Percentiles rank a stretch among this genome's conserved stretches.
phyloP scores from a whole-genome alignment of 148 eudicot species.

The Amaranthus hypochondriacus region DNA sequence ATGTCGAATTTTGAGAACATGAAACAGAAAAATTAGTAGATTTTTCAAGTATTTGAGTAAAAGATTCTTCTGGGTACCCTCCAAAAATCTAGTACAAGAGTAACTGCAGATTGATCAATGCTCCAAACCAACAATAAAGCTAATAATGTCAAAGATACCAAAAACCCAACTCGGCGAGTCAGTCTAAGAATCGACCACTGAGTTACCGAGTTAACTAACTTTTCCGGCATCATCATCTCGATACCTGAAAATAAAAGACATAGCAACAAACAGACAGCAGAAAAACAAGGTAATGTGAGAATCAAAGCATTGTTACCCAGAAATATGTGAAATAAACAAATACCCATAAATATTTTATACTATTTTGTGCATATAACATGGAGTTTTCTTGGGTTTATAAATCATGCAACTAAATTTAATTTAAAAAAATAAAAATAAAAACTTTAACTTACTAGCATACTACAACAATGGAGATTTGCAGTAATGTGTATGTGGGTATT shows the following conservation, averaged over 20 bases:
- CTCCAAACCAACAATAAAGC: conserved; percentile 34
- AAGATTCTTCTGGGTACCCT: conserved; percentile 27
- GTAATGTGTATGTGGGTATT: conserved; percentile 4
- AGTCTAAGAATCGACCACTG: conserved; percentile 33
- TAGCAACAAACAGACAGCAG: conserved; percentile 18
- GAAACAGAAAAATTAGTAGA: conserved; percentile 1
- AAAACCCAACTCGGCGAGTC: conserved; percentile 36
- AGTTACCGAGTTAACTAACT: conserved; percentile 29
- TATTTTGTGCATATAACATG: conserved; percentile 12
- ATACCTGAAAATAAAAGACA: conserved; percentile 26
- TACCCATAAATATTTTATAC: conserved; percentile 12
- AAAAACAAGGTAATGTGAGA: conserved; percentile 18
- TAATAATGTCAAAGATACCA: conserved; percentile 15
- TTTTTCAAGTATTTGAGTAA: conserved; percentile 4
- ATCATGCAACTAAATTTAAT: conserved; percentile 1
- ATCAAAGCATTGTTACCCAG: conserved; percentile 12
- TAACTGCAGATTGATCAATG: conserved; percentile 32
- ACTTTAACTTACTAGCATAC: conserved; percentile 5
- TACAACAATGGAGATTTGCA: conserved; percentile 23
- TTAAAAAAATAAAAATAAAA: background rate
- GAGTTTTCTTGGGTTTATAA: conserved; percentile 18
- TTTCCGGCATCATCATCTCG: conserved; percentile 40
- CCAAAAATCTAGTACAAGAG: conserved; percentile 27
- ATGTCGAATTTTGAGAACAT: background rate
- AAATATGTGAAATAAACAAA: conserved; percentile 14